Conservation (phyloP, 257 asterid species). For the Jasminum sambac region DNA sequence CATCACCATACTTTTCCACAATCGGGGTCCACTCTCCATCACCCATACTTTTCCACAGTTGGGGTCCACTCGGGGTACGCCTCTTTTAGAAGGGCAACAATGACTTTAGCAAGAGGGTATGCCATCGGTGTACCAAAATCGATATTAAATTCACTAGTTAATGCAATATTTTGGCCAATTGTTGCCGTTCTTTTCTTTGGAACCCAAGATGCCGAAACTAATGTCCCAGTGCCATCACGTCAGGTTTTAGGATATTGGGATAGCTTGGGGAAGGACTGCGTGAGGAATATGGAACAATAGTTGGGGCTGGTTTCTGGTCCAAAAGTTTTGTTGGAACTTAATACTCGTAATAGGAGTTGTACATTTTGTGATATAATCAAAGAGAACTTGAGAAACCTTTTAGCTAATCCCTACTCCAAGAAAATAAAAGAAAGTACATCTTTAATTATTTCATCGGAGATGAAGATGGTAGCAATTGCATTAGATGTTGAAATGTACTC, state of each 20-base stretch:
- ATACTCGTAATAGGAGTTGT: slow-evolving; percentile 30
- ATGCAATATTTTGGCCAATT: too few relatives aligned
- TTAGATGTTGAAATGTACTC: slow-evolving; percentile 22
- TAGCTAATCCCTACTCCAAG: slow-evolving; percentile 32
- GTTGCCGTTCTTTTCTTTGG: too few relatives aligned
- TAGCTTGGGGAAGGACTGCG: slow-evolving; percentile 46
- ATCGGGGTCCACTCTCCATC: too few relatives aligned
- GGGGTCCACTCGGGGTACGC: too few relatives aligned
- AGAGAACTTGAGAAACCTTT: slow-evolving; percentile 19
- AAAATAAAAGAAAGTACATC: slow-evolving; percentile 21
- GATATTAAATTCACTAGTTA: too few relatives aligned
- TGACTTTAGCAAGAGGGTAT: too few relatives aligned
- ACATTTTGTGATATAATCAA: slow-evolving; percentile 24
- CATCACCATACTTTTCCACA: too few relatives aligned
- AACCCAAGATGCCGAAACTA: slow-evolving; percentile 44
- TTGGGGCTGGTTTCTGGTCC: slow-evolving; percentile 38
- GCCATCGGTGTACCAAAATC: too few relatives aligned
- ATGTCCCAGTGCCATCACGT: slow-evolving; percentile 45
- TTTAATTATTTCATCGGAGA: slow-evolving; percentile 17
- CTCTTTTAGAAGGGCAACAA: too few relatives aligned
- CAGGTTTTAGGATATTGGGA: slow-evolving; percentile 41
- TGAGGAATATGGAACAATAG: slow-evolving; percentile 38
- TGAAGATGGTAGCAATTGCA: slow-evolving; percentile 31
- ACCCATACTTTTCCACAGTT: too few relatives aligned
- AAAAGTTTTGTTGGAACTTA: slow-evolving; percentile 31